Base-by-base conservation (phyloP, 257 asterid genomes). In the Fraxinus quadrangulata region DNA sequence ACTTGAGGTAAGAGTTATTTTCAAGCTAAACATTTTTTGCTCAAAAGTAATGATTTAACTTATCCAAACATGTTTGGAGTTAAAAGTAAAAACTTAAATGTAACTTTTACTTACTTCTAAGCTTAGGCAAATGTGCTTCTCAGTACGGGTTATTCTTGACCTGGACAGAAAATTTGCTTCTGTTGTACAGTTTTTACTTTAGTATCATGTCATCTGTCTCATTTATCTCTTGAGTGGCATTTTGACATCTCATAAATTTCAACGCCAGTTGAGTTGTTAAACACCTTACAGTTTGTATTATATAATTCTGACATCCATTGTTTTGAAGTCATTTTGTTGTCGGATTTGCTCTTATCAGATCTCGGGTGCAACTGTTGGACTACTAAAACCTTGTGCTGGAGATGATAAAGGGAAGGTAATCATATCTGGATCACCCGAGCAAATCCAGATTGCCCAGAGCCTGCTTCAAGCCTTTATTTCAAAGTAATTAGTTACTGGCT, bases 401-500 rank as follows among this genome's bases (percentile, higher is more conserved):
- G 76, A 80, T 47, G 26, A 47, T 45, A 77, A 78, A 26, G 88
- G 88, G 28, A 85, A 80, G 69, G 88, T 82, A 67, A 77, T 75
- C 63, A 82, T 85, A 54, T 74, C 83, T 2, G 88, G 88, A 67
- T 24, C 86, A n/a, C 78, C 70, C 13, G 86, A 82, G 14, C 69
- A 78, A 45, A 74, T 85, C 73, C 79, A 49, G 45, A 66, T 82
- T 9, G 88, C 88, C 36, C 75, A 82, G 68, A 82, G 83, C 74
- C 80, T 85, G 45, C 86, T 82, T 77, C 86, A 80, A 66, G 86
- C 88, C 70, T 85, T 85, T 78, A 34, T 85, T 42, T 54, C 61
- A n/a, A 9, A 49, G 34, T 63, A 63, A 33, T 17, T 39, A 37
- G 65, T 63, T 10, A 63, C 17, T 63, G 69, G 65, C 65, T 23